phyloP scores from a whole-genome alignment of 2,329 filamentous ascomycete species.

The Fusarium tuaranense region DNA sequence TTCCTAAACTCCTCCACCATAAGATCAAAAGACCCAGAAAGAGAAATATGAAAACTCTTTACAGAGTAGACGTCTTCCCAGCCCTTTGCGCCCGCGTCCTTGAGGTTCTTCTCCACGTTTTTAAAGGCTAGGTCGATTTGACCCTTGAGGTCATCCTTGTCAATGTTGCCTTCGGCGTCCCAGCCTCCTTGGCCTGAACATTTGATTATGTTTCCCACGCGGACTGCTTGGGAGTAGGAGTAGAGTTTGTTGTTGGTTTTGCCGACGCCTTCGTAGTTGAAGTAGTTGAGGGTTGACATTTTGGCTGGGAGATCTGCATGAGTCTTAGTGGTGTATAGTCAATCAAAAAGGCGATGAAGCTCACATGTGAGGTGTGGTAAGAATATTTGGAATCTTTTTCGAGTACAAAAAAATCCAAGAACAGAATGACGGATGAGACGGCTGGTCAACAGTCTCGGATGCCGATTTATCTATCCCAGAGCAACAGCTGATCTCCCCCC shows the following conservation, averaged over 20 bases:
- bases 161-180: constrained; percentile 34
- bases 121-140: constrained; percentile 66
- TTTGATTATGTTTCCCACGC: constrained; percentile 35
- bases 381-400: not conserved
- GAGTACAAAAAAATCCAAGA: not conserved
- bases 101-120: constrained; percentile 66
- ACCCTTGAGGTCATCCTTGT: constrained; percentile 52
- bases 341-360: not conserved
- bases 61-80: constrained; percentile 66
- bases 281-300: constrained; percentile 50
- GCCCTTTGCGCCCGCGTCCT: constrained; percentile 65
- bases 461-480: constrained; percentile 25
- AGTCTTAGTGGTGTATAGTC: not conserved
- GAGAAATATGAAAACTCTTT: constrained; percentile 57
- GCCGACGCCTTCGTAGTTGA: constrained; percentile 49
- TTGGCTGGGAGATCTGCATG: not conserved
- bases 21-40: constrained; percentile 53
- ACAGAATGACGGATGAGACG: not conserved
- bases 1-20: constrained; percentile 62
- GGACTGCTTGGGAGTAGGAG: constrained; percentile 41
- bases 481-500: not conserved
- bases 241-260: constrained; percentile 38
- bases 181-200: constrained; percentile 42
- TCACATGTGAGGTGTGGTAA: not conserved
- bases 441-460: not conserved